Evolutionary conservation across 1,284 basidiomycete species (phyloP), one percentile per base, ranked within the genome.

Genomic region (Pyrrhoderma lamaoense): DNA sequence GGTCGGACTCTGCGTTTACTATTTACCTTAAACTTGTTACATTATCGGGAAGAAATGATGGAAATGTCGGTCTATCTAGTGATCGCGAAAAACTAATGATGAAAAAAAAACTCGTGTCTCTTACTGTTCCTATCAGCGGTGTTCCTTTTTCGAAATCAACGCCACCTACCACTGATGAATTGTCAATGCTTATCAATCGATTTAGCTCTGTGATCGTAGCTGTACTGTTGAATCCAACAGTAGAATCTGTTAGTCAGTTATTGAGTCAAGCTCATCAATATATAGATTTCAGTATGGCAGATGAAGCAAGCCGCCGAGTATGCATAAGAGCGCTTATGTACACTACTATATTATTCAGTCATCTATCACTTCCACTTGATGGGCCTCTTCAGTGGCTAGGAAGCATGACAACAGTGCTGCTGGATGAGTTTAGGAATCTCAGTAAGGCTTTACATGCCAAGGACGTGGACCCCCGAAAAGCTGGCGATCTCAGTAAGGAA

Each of bases 101-200:
- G 47, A 67, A 85, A 38, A 85, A 79, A 59, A 85, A 91, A 58
- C 68, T 96, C 13, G 72, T 93, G 42, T 83, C 88, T n/a, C 71
- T 90, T 31, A 79, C 85, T 19, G 78, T 86, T 8, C 91, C 94
- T 0, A 77, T 93, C 18, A 79, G 84, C 2, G 71, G 77, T 8
- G 74, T 93, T 2, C 72, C 80, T 1, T 86, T 85, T 65, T 76
- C 76, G 13, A 76, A 79, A 47, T 66, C 71, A 25, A 63, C 68
- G 14, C 72, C 80, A 3, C 80, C 82, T 0, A 72, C 73, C 0
- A 58, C 65, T 2, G 70, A 77, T 27, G 80, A 89, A 48, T 72
- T 91, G 1, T 89, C 90, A 0, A 84, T 85, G 72, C 73, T 97
- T 9, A 84, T 88, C 66, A 97, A 98, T 65, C 84, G 94, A 22